Conservation (phyloP, 2,329 filamentous ascomycete genomes). For the Lecanicillium sp. region DNA sequence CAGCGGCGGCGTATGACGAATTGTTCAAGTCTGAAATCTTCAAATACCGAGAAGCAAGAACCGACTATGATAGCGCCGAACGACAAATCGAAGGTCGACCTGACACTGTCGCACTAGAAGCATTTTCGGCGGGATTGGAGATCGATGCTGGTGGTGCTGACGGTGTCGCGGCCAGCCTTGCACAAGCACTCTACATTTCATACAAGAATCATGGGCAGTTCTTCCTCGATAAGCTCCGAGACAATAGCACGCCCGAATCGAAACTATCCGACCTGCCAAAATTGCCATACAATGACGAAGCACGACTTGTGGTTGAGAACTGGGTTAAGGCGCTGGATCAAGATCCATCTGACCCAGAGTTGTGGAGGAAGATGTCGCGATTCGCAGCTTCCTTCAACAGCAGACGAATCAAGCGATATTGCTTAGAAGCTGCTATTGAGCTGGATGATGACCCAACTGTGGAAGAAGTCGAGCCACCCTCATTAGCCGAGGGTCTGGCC, state of each 20-base stretch:
- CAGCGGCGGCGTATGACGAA: conserved; percentile 70
- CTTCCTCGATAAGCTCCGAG: conserved; percentile 56
- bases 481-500: conserved; percentile 54
- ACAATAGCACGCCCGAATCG: conserved; percentile 39
- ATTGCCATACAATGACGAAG: conserved; percentile 23
- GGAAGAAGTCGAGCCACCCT: conserved; percentile 54
- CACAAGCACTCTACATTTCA: conserved; percentile 84
- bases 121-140: conserved; percentile 44
- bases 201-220: conserved; percentile 97
- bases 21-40: conserved; percentile 93
- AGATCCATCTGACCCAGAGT: conserved; percentile 59
- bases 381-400: conserved; percentile 52
- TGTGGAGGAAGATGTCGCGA: conserved; percentile 54
- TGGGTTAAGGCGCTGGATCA: conserved; percentile 54
- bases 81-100: conserved; percentile 42
- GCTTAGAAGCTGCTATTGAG: conserved; percentile 59
- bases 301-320: conserved; percentile 43
- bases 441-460: conserved; percentile 59
- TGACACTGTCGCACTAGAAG: conserved; percentile 30
- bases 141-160: conserved; percentile 58
- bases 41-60: conserved; percentile 77
- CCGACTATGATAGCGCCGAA: conserved; percentile 72
- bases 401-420: conserved; percentile 50
- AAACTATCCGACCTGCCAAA: conserved; percentile 29
- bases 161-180: conserved; percentile 69